These are phyloP conservation scores for Staphylotrichum tortipilum DNA, from an alignment of 495 filamentous ascomycete species.

Conservation along the genomic window DNA sequence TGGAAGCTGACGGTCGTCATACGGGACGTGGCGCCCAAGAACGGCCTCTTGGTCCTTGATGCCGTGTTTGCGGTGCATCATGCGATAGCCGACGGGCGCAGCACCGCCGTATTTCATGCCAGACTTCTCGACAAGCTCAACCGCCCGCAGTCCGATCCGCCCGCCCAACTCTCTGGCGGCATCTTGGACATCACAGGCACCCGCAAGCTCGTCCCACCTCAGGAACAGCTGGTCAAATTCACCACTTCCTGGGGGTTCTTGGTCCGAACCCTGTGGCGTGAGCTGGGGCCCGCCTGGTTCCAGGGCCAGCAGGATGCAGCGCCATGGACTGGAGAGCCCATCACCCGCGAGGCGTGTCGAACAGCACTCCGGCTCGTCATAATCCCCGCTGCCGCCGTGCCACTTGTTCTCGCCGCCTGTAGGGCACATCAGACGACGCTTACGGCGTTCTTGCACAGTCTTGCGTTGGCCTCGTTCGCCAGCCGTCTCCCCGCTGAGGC, in stretches of 20 bases:
- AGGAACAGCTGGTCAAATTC: conserved; percentile 22
- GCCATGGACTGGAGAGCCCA: conserved; percentile 23
- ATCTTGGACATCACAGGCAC: conserved; percentile 3
- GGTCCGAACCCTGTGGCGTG: conserved; percentile 15
- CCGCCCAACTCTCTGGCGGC: not conserved
- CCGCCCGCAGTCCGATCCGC: not conserved
- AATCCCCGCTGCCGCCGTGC: conserved; percentile 9
- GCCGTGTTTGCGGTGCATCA: conserved; percentile 30
- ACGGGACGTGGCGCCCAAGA: not conserved
- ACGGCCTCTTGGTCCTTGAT: conserved; percentile 12
- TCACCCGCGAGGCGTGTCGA: conserved; percentile 13
- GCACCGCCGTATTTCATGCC: conserved; percentile 27
- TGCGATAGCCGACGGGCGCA: conserved; percentile 26
- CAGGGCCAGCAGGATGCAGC: not conserved
- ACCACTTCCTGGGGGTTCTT: conserved; percentile 19
- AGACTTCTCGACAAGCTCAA: conserved; percentile 23
- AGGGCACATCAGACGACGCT: conserved; percentile 24
- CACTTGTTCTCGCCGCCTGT: conserved; percentile 19
- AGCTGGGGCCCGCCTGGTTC: conserved; percentile 14
- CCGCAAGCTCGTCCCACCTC: conserved; percentile 1
- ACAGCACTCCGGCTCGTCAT: conserved; percentile 24
- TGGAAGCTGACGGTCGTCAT: conserved; percentile 27
- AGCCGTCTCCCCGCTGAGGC: conserved; percentile 9
- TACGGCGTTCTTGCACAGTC: conserved; percentile 26
- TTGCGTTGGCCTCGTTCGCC: conserved; percentile 21